These are phyloP conservation scores for Blastomyces silverae DNA, from an alignment of 2,329 filamentous ascomycete genomes.

Conservation along the genomic window DNA sequence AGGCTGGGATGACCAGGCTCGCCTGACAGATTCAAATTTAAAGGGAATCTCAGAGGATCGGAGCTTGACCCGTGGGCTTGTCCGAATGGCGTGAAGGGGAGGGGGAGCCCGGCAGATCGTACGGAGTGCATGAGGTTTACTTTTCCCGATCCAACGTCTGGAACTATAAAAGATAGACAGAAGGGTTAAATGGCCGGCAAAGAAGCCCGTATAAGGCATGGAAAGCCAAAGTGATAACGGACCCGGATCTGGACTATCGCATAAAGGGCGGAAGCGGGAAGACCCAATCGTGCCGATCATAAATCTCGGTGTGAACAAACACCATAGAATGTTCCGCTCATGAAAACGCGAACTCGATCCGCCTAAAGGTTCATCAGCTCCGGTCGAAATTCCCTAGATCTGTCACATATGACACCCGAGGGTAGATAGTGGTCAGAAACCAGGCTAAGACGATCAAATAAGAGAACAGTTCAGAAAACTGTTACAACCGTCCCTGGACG, in stretches of 20 bases:
- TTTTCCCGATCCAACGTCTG: constrained; percentile 9
- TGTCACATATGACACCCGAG: constrained; percentile 2
- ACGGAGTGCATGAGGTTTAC: constrained; percentile 22
- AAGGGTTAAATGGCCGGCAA: constrained; percentile 10
- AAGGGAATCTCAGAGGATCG: constrained; percentile 25
- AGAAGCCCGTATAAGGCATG: constrained; percentile 12
- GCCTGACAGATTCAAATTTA: constrained; percentile 27
- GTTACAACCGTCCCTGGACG: constrained; percentile 5
- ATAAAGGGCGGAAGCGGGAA: constrained; percentile 9
- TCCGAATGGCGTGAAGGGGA: constrained; percentile 20
- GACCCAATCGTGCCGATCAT: constrained; percentile 12
- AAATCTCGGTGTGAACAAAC: constrained; percentile 10
- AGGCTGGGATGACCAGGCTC: constrained; percentile 21
- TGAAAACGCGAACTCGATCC: not conserved
- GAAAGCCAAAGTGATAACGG: constrained; percentile 4
- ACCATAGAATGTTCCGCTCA: constrained; percentile 12
- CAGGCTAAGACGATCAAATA: constrained; percentile 10
- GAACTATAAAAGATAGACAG: constrained; percentile 5
- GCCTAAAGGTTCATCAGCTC: constrained; percentile 10
- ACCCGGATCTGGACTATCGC: constrained; percentile 8
- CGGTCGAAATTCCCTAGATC: constrained; percentile 12
- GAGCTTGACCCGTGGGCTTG: constrained; percentile 25
- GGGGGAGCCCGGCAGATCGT: constrained; percentile 18
- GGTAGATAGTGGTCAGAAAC: constrained; percentile 4
- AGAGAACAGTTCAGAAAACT: constrained; percentile 4